Evolutionary conservation across 2,329 filamentous ascomycete species (phyloP).

Genomic region (Epicoccum nigrum): DNA sequence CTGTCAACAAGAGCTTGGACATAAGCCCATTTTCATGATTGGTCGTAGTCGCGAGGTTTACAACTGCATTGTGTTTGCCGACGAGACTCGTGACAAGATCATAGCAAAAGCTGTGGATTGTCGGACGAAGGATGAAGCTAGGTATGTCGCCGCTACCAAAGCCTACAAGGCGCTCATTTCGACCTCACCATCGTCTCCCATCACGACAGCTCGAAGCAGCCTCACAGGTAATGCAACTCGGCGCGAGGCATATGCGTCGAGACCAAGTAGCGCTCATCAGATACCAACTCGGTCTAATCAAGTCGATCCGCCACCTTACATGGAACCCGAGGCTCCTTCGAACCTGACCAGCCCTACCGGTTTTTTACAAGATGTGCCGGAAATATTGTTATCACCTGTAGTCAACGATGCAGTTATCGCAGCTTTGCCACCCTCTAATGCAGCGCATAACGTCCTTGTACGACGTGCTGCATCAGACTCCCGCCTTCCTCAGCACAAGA

Average conservation of each 20-base stretch:
- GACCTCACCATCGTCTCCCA: neutral
- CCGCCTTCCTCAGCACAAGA: neutral
- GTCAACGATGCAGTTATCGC: neutral
- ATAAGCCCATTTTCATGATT: constrained; percentile 4
- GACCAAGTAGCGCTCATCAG: neutral
- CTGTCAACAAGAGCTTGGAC: constrained; percentile 5
- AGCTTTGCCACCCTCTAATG: neutral
- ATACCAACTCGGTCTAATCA: neutral
- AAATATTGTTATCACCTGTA: constrained; percentile 5
- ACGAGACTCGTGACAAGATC: neutral
- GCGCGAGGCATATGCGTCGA: neutral
- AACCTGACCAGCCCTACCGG: neutral
- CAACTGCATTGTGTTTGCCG: constrained; percentile 4
- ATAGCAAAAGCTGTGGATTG: neutral
- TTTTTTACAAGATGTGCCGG: constrained; percentile 2
- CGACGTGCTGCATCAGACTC: constrained; percentile 12
- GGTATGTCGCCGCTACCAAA: neutral
- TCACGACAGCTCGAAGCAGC: neutral
- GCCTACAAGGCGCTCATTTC: constrained; percentile 4
- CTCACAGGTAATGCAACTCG: no score
- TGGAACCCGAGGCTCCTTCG: neutral
- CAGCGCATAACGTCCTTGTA: neutral
- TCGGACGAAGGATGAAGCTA: constrained; percentile 2
- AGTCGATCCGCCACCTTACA: constrained; percentile 6
- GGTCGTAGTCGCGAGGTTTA: constrained; percentile 6